phyloP scores from a whole-genome alignment of 306 rosid species.

The Quercus rubra region DNA sequence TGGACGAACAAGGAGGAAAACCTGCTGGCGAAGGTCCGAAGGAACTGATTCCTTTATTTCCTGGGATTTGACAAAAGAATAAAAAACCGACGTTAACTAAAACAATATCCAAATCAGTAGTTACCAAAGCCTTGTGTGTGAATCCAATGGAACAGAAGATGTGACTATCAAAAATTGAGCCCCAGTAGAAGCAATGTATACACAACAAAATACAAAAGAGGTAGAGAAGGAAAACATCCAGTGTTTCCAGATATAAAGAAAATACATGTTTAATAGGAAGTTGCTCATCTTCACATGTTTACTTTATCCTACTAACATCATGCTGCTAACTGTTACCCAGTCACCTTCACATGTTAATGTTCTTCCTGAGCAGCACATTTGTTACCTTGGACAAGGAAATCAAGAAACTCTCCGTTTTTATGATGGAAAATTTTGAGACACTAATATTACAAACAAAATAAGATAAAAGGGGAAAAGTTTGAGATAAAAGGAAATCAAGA shows the following conservation, averaged over 20 bases:
- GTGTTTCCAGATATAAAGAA: neutral
- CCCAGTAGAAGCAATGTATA: too few relatives aligned
- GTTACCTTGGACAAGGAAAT: neutral
- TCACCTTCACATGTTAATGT: neutral
- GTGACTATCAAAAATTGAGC: too few relatives aligned
- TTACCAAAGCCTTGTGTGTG: too few relatives aligned
- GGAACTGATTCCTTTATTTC: constrained; percentile 72
- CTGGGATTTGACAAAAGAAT: constrained; percentile 40
- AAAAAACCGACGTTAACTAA: neutral
- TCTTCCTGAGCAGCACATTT: neutral
- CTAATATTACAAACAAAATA: neutral
- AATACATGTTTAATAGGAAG: too few relatives aligned
- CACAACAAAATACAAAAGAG: neutral
- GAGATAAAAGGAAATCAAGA: neutral
- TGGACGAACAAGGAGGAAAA: constrained; percentile 89
- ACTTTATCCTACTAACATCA: neutral
- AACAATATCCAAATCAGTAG: neutral
- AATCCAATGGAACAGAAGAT: too few relatives aligned
- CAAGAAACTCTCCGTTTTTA: neutral
- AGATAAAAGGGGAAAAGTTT: neutral
- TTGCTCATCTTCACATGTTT: too few relatives aligned
- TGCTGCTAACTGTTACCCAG: neutral
- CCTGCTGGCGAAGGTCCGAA: constrained; percentile 88
- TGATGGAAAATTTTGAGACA: neutral
- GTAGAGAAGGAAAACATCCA: neutral